These are phyloP conservation scores for Cutaneotrichosporon daszewskae DNA, from an alignment of 1,284 basidiomycete species.

Conservation along the genomic window DNA sequence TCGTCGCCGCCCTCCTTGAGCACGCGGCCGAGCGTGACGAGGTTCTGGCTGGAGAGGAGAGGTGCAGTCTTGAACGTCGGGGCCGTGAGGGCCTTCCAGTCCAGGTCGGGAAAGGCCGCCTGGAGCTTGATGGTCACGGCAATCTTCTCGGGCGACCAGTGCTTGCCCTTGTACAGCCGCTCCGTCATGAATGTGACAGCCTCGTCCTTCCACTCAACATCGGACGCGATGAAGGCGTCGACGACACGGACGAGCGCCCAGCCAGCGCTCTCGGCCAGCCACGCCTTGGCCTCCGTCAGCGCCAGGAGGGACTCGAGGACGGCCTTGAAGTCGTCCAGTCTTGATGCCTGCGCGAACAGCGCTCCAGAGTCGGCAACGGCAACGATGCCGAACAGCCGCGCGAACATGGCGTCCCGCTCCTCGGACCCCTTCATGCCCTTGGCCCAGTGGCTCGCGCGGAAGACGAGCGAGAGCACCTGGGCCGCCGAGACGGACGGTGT, in stretches of 20 bases:
- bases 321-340: constrained; percentile 57
- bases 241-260: constrained; percentile 69
- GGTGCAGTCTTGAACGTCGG: constrained; percentile 73
- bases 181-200: constrained; percentile 57
- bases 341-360: constrained; percentile 60
- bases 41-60: constrained; percentile 61
- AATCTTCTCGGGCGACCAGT: constrained; percentile 83
- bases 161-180: constrained; percentile 55
- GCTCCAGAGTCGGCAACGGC: constrained; percentile 74
- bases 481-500: constrained; percentile 71
- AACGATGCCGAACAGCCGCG: constrained; percentile 82
- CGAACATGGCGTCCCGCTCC: constrained; percentile 86
- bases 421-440: constrained; percentile 80
- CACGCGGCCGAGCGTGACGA: constrained; percentile 66
- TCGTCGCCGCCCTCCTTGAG: constrained; percentile 55
- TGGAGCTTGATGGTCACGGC: constrained; percentile 66
- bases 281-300: constrained; percentile 77
- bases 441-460: constrained; percentile 62
- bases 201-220: constrained; percentile 66
- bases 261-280: constrained; percentile 87
- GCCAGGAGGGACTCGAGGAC: constrained; percentile 61
- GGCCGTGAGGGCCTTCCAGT: constrained; percentile 64
- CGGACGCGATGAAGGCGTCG: constrained; percentile 56
- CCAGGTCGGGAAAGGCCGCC: constrained; percentile 47
- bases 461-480: constrained; percentile 67